A percentile compares a stretch with the other conserved stretches of the same genome.
Evolutionary conservation across 495 filamentous ascomycete genomes (phyloP).

Genomic region (Sordaria brevicollis): DNA sequence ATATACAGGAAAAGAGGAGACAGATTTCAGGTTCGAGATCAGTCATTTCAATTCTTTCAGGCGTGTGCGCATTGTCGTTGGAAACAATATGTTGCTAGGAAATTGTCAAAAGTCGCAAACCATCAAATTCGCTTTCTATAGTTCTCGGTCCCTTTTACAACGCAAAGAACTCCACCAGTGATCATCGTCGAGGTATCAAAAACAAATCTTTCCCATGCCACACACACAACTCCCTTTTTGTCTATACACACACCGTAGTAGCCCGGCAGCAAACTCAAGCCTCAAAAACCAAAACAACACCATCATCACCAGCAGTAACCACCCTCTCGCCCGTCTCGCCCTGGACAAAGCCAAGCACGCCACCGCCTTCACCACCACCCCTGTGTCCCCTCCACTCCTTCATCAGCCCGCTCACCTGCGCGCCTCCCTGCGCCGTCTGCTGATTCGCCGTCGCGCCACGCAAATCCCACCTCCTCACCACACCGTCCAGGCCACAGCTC

Average conservation of each 20-base stretch:
- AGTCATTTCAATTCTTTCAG: too few relatives aligned
- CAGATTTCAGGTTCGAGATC: too few relatives aligned
- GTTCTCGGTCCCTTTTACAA: too few relatives aligned
- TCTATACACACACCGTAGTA: not conserved
- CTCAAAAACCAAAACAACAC: conserved; percentile 60
- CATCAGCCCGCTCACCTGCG: conserved; percentile 48
- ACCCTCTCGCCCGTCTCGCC: conserved; percentile 54
- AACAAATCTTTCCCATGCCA: not conserved
- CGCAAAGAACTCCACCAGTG: too few relatives aligned
- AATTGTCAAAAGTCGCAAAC: too few relatives aligned
- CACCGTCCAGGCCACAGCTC: conserved; percentile 76
- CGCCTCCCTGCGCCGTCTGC: conserved; percentile 9
- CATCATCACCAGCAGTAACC: conserved; percentile 85
- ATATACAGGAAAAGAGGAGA: too few relatives aligned
- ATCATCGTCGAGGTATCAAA: not conserved
- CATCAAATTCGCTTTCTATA: too few relatives aligned
- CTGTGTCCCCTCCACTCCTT: conserved; percentile 78
- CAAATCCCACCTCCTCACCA: conserved; percentile 77
- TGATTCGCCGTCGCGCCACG: conserved; percentile 59
- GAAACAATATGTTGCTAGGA: too few relatives aligned
- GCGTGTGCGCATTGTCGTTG: too few relatives aligned
- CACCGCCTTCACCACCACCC: conserved; percentile 71
- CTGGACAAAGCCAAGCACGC: conserved; percentile 84
- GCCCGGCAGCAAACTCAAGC: conserved; percentile 16
- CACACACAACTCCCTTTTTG: not conserved